phyloP scores from a whole-genome alignment of 768 basidiomycete species.

The Amanita exitialis region DNA sequence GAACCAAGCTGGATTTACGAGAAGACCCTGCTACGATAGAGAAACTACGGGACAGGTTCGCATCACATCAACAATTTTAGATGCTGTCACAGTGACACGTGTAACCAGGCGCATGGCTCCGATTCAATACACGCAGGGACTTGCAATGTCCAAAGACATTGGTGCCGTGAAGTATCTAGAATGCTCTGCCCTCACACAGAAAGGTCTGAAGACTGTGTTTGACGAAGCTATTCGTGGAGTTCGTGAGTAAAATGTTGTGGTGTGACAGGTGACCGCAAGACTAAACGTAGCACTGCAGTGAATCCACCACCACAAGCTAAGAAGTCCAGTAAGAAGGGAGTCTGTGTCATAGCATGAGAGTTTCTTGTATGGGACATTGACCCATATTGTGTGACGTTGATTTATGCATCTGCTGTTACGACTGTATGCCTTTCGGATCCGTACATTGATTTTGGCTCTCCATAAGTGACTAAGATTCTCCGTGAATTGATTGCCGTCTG shows the following conservation, averaged over 20 bases:
- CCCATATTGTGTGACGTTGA: slow-evolving; percentile 41
- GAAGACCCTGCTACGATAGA: slow-evolving; percentile 91
- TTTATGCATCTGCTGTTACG: slow-evolving; percentile 67
- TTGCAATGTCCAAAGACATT: slow-evolving; percentile 87
- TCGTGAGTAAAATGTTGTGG: slow-evolving; percentile 46
- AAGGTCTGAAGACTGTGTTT: slow-evolving; percentile 97
- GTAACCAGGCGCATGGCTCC: slow-evolving; percentile 78
- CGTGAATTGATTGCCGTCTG: not conserved
- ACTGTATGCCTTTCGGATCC: slow-evolving; percentile 34
- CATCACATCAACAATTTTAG: not conserved
- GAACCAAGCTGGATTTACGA: slow-evolving; percentile 95
- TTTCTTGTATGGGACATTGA: slow-evolving; percentile 18
- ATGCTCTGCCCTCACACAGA: slow-evolving; percentile 94
- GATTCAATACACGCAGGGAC: slow-evolving; percentile 86
- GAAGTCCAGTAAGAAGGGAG: slow-evolving; percentile 36
- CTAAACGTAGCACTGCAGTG: slow-evolving; percentile 34
- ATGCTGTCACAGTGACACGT: not conserved
- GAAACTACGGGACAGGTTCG: slow-evolving; percentile 83
- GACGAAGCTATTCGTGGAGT: slow-evolving; percentile 98
- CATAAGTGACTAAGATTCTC: not conserved
- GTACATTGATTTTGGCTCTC: not conserved
- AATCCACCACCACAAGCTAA: slow-evolving; percentile 61
- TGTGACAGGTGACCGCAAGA: not conserved
- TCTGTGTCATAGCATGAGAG: slow-evolving; percentile 68
- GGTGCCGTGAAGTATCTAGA: slow-evolving; percentile 94